Conservation (phyloP, 1,284 basidiomycete species). For the Bondarzewia mesenterica region DNA sequence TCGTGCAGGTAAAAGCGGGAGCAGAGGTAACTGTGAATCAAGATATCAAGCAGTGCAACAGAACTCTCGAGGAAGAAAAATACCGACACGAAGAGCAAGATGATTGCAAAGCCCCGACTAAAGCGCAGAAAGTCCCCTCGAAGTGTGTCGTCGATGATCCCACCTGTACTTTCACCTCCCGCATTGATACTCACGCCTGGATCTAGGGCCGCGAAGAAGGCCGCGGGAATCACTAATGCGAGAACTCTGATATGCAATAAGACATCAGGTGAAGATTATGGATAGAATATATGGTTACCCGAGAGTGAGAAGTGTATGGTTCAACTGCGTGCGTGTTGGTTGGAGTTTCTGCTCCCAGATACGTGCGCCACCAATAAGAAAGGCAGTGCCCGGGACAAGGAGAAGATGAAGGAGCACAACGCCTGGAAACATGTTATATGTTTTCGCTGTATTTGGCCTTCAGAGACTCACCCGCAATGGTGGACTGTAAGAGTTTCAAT, state of each 20-base stretch:
- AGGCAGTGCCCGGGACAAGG: constrained; percentile 51
- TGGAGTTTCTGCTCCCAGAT: constrained; percentile 39
- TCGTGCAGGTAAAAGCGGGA: constrained; percentile 63
- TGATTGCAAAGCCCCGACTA: constrained; percentile 52
- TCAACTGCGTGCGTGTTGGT: constrained; percentile 46
- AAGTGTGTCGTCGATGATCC: constrained; percentile 29
- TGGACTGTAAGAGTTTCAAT: constrained; percentile 48
- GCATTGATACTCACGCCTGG: constrained; percentile 23
- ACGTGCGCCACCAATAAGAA: constrained; percentile 52
- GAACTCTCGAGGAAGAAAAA: not conserved
- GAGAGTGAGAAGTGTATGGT: constrained; percentile 55
- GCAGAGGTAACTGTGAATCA: constrained; percentile 27
- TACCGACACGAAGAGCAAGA: constrained; percentile 48
- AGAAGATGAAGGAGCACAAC: constrained; percentile 56
- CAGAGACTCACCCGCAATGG: constrained; percentile 38
- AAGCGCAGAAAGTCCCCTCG: constrained; percentile 43
- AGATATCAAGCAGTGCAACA: not conserved
- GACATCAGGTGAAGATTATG: too few species aligned
- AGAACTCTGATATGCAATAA: constrained; percentile 43
- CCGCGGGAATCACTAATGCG: constrained; percentile 51
- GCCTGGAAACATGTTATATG: constrained; percentile 25
- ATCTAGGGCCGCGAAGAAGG: constrained; percentile 58
- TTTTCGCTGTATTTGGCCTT: not conserved
- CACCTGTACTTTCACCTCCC: constrained; percentile 5
- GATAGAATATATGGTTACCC: too few species aligned